Evolutionary conservation across 1,284 basidiomycete species (phyloP).

Genomic region (Volvariella surrecta): DNA sequence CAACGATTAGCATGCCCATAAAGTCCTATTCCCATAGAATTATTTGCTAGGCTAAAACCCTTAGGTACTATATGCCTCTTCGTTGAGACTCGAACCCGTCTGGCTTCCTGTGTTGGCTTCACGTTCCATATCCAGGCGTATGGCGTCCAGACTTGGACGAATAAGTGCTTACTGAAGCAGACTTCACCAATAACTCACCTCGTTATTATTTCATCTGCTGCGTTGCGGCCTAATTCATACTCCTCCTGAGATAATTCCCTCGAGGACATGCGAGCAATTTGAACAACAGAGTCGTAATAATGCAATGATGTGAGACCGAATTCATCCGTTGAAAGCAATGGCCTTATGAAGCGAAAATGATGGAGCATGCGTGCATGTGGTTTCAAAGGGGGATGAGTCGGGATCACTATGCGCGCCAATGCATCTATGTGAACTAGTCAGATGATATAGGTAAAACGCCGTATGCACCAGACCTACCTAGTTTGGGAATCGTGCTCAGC

Average conservation of each 20-base stretch:
- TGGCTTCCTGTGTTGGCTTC: slow-evolving; percentile 35
- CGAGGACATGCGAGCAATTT: slow-evolving; percentile 60
- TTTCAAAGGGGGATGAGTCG: slow-evolving; percentile 50
- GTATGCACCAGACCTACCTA: slow-evolving; percentile 38
- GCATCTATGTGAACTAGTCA: slow-evolving; percentile 31
- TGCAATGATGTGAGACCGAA: slow-evolving; percentile 57
- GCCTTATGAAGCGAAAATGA: slow-evolving; percentile 65
- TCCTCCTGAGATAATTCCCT: slow-evolving; percentile 64
- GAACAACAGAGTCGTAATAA: slow-evolving; percentile 71
- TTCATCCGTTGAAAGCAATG: slow-evolving; percentile 53
- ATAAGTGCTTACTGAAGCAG: background rate
- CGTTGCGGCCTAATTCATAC: slow-evolving; percentile 56
- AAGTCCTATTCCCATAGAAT: too few species aligned
- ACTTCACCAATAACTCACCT: slow-evolving; percentile 19
- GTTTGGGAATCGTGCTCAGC: slow-evolving; percentile 54
- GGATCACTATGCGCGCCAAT: slow-evolving; percentile 57
- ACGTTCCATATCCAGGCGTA: slow-evolving; percentile 44
- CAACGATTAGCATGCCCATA: slow-evolving; percentile 10
- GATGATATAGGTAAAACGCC: background rate
- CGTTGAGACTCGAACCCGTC: slow-evolving; percentile 35
- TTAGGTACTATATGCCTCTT: slow-evolving; percentile 12
- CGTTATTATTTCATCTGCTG: slow-evolving; percentile 53
- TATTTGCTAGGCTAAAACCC: too few species aligned
- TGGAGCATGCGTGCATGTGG: slow-evolving; percentile 64
- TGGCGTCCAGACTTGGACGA: slow-evolving; percentile 44